Evolutionary conservation across 2,329 filamentous ascomycete genomes (phyloP).

Genomic region (Ascochyta koolunga): DNA sequence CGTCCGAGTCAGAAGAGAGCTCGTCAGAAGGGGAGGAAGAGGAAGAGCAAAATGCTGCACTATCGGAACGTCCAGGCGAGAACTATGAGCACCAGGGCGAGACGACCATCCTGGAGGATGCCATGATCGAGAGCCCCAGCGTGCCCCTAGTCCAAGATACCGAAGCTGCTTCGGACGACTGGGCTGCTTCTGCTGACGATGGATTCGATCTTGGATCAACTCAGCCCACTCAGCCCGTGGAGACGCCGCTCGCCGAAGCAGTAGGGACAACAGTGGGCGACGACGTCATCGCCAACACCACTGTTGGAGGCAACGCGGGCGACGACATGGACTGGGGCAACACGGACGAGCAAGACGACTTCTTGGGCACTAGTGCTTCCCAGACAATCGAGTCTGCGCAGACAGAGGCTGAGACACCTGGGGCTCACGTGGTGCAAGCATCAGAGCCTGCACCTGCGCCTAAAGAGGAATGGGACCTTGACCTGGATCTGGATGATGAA

Average conservation of each 20-base stretch:
- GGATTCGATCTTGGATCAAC: slow-evolving; percentile 40
- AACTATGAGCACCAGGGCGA: slow-evolving; percentile 57
- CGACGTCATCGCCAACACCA: slow-evolving; percentile 38
- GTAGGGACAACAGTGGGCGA: slow-evolving; percentile 42
- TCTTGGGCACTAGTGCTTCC: slow-evolving; percentile 26
- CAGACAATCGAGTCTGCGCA: slow-evolving; percentile 26
- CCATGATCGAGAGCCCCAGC: slow-evolving; percentile 51
- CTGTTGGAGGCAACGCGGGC: slow-evolving; percentile 37
- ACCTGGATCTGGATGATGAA: slow-evolving; percentile 80
- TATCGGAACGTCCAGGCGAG: slow-evolving; percentile 34
- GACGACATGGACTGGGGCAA: slow-evolving; percentile 45
- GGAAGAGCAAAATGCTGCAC: slow-evolving; percentile 29
- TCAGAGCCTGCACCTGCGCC: slow-evolving; percentile 46
- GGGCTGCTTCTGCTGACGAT: slow-evolving; percentile 38
- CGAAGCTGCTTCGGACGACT: slow-evolving; percentile 44
- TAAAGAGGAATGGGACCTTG: slow-evolving; percentile 81
- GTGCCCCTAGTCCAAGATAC: slow-evolving; percentile 52
- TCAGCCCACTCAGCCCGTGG: slow-evolving; percentile 22
- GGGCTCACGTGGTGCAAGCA: slow-evolving; percentile 26
- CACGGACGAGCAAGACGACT: slow-evolving; percentile 42
- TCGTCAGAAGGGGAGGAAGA: slow-evolving; percentile 38
- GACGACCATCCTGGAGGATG: slow-evolving; percentile 53
- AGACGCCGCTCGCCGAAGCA: slow-evolving; percentile 34
- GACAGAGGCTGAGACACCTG: slow-evolving; percentile 23
- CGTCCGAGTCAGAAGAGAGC: slow-evolving; percentile 22